These are phyloP conservation scores for Rhizopus stolonifer DNA, from an alignment of 371 early-diverging fungal genomes.

Conservation along the genomic window DNA sequence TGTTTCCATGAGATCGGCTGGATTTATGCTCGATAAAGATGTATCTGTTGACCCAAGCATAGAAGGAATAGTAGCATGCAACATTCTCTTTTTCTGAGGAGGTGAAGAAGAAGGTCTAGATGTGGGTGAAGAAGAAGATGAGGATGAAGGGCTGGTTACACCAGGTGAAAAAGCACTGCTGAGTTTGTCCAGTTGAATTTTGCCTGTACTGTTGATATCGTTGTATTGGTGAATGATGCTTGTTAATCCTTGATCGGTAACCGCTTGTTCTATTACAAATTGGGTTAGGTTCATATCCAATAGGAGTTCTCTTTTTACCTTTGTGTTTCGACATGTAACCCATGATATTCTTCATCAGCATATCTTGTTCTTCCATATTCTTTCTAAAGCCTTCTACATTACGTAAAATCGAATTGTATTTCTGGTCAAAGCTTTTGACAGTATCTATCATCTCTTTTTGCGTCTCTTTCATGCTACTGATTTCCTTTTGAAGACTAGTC, in stretches of 20 bases:
- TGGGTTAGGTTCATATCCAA: neutral
- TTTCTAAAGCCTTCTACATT: constrained; percentile 20
- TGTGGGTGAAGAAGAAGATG: neutral
- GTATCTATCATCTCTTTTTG: constrained; percentile 33
- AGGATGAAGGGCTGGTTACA: neutral
- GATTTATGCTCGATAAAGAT: no score
- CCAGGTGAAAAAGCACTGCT: neutral
- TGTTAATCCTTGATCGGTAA: constrained; percentile 5
- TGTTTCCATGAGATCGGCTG: neutral
- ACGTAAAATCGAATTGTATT: constrained; percentile 21
- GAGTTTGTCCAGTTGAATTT: constrained; percentile 6
- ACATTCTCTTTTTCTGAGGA: neutral
- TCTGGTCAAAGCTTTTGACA: constrained; percentile 21
- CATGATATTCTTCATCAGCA: constrained; percentile 20
- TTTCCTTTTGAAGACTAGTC: constrained; percentile 48
- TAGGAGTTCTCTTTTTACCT: neutral
- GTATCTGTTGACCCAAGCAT: no score
- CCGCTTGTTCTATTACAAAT: neutral
- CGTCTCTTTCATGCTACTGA: constrained; percentile 36
- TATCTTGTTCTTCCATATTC: constrained; percentile 24
- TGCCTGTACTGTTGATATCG: constrained; percentile 5
- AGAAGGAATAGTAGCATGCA: no score
- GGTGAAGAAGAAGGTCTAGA: neutral
- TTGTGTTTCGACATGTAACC: constrained; percentile 11
- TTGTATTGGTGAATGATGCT: constrained; percentile 11